These are phyloP conservation scores for Fraxinus albicans DNA, from an alignment of 305 asterid species.

Conservation along the genomic window DNA sequence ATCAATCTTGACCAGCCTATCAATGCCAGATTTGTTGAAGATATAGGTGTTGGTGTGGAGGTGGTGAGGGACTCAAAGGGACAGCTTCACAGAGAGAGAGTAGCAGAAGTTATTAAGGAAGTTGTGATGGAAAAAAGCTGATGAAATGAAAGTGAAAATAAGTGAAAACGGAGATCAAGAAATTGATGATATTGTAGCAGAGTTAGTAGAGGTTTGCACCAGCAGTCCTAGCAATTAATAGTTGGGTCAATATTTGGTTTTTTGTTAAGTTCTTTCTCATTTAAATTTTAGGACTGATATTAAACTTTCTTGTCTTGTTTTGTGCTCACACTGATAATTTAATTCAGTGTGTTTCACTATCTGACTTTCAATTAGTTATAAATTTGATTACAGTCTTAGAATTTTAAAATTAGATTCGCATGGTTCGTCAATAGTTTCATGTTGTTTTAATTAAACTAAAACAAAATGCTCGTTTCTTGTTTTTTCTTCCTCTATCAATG, in stretches of 20 bases:
- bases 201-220: constrained; percentile 4
- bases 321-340: constrained; percentile 20
- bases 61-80: constrained; percentile 18
- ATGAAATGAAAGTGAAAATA: constrained; percentile 15
- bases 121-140: constrained; percentile 32
- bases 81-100: constrained; percentile 4
- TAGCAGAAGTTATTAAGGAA: constrained; percentile 24
- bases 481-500: background rate
- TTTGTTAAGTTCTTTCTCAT: background rate
- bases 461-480: background rate
- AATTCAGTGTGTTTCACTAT: constrained; percentile 3
- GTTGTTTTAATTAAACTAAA: no score
- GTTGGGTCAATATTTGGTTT: background rate
- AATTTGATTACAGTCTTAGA: background rate
- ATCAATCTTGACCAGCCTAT: constrained; percentile 38
- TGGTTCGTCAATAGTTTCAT: background rate
- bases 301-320: background rate
- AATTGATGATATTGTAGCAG: constrained; percentile 25
- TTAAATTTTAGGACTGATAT: background rate
- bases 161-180: constrained; percentile 12
- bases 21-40: constrained; percentile 37
- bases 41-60: constrained; percentile 30
- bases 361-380: background rate
- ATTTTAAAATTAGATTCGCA: background rate
- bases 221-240: background rate